phyloP scores from a whole-genome alignment of 768 basidiomycete genomes.

The Tricholoma matsutake region DNA sequence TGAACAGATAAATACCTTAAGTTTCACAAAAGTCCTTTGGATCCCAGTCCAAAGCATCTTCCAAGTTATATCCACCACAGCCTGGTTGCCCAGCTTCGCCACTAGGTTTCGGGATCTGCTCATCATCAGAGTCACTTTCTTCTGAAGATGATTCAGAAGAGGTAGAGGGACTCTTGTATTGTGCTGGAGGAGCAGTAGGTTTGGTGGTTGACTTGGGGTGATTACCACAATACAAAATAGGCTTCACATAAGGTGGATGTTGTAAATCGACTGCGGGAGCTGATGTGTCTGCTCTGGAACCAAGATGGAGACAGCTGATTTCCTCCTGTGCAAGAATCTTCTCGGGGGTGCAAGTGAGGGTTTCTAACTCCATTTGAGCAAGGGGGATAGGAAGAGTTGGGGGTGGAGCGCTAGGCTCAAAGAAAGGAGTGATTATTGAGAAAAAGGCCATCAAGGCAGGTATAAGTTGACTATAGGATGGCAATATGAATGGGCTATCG shows the following conservation, averaged over 20 bases:
- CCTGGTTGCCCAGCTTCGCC: background rate
- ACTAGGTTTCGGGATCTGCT: background rate
- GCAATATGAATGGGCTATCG: background rate
- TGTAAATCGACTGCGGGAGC: background rate
- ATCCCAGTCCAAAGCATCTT: background rate
- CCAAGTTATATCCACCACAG: background rate
- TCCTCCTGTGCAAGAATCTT: background rate
- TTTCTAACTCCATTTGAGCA: too few relatives aligned
- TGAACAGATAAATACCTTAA: background rate
- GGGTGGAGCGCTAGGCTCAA: too few relatives aligned
- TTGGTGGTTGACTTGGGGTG: background rate
- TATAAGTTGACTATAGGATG: too few relatives aligned
- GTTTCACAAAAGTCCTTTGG: background rate
- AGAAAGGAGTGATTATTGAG: too few relatives aligned
- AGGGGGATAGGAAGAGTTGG: too few relatives aligned
- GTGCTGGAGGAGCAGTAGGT: background rate
- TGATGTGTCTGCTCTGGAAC: background rate
- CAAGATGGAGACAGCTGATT: background rate
- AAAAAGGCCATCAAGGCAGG: too few relatives aligned
- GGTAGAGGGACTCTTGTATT: background rate
- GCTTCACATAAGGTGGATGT: background rate
- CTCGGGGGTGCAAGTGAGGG: background rate
- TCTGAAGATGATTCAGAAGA: background rate
- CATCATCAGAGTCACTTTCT: background rate
- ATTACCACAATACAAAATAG: background rate